These are phyloP conservation scores for Euphrasia confusa DNA, from an alignment of 257 asterid species.

Conservation along the genomic window DNA sequence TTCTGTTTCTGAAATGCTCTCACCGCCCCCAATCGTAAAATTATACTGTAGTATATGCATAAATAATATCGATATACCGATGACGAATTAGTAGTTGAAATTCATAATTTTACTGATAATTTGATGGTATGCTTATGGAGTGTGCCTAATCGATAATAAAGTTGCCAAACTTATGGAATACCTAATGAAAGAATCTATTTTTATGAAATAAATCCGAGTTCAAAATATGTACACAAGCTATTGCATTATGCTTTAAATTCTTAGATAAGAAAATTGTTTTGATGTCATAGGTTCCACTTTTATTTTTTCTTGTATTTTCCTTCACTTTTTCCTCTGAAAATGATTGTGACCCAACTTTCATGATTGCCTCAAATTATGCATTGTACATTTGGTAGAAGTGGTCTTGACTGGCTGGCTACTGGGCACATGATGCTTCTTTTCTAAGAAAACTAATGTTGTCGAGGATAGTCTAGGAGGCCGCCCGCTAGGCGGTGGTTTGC, in stretches of 20 bases:
- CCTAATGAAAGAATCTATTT: too few species aligned
- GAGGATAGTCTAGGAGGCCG: too few species aligned
- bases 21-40: too few species aligned
- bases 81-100: not conserved
- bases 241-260: not conserved
- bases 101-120: not conserved
- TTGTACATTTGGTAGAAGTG: not conserved
- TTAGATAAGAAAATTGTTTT: not conserved
- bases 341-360: too few species aligned
- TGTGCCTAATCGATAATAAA: not conserved
- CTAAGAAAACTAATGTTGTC: too few species aligned
- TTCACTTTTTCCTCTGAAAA: too few species aligned
- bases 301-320: too few species aligned
- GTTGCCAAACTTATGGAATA: not conserved
- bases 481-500: too few species aligned
- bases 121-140: not conserved
- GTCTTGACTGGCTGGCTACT: not conserved
- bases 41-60: too few species aligned
- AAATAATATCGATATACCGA: not conserved
- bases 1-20: not conserved
- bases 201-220: not conserved
- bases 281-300: too few species aligned
- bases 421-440: not conserved
- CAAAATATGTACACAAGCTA: not conserved
- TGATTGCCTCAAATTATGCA: too few species aligned